These are phyloP conservation scores for Dictyostelium intermedium DNA, from an alignment of 78 protist genomes.

Conservation along the genomic window DNA sequence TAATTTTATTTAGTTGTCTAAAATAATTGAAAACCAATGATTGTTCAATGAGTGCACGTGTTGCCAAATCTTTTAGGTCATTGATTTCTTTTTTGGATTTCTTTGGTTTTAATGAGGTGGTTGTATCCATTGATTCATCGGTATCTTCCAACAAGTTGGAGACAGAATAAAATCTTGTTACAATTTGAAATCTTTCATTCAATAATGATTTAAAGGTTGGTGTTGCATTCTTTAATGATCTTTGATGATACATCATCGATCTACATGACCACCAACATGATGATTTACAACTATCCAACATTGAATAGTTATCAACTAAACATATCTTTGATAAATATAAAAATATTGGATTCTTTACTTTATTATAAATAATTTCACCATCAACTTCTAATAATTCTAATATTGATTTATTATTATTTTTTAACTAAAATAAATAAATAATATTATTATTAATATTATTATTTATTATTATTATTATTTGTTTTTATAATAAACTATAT, in stretches of 20 bases:
- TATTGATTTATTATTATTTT: slow-evolving; percentile 15
- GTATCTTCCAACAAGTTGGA: neutral
- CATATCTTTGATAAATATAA: slow-evolving; percentile 20
- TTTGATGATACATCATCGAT: slow-evolving; percentile 39
- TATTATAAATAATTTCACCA: slow-evolving; percentile 50
- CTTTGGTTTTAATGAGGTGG: too few relatives aligned
- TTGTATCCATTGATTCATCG: neutral
- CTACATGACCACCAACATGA: slow-evolving; percentile 65
- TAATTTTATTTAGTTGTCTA: slow-evolving; percentile 8
- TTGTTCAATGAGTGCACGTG: slow-evolving; percentile 12
- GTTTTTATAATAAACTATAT: too few relatives aligned
- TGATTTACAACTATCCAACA: slow-evolving; percentile 38
- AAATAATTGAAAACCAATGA: slow-evolving; percentile 41
- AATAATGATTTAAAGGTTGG: slow-evolving; percentile 50
- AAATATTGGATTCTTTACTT: slow-evolving; percentile 35
- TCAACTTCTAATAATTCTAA: slow-evolving; percentile 36
- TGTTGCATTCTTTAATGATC: slow-evolving; percentile 28
- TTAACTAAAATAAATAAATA: neutral
- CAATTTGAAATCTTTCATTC: slow-evolving; percentile 65
- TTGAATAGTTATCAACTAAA: slow-evolving; percentile 40
- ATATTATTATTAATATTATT: neutral
- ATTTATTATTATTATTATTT: too few relatives aligned
- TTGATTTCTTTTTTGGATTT: neutral
- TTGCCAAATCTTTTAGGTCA: slow-evolving; percentile 21
- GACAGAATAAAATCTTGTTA: slow-evolving; percentile 1